Percentiles rank a stretch among this genome's conserved stretches.
These are phyloP conservation scores for Gaeumannomyces tritici DNA, from an alignment of 2,329 filamentous ascomycete species.

Conservation along the genomic window DNA sequence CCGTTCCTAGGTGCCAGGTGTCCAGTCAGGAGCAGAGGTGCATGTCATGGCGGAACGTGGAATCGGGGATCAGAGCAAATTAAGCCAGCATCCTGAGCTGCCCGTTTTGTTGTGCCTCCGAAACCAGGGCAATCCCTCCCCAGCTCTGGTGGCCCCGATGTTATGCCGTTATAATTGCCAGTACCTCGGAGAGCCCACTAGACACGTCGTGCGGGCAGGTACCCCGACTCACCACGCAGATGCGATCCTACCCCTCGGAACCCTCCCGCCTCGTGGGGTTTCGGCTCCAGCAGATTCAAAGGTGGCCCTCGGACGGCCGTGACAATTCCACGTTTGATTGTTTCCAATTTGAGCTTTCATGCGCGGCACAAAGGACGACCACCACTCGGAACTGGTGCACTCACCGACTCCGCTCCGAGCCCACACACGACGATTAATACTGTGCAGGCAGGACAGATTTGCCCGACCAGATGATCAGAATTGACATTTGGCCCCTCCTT, in stretches of 20 bases:
- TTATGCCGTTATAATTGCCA: neutral
- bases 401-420: neutral
- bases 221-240: neutral
- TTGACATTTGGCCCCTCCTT: neutral
- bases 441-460: neutral
- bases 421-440: neutral
- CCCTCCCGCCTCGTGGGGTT: neutral
- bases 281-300: neutral
- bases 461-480: neutral
- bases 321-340: neutral
- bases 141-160: neutral
- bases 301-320: neutral
- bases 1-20: too few species aligned
- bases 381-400: neutral
- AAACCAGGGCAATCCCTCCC: neutral
- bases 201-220: neutral
- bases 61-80: neutral
- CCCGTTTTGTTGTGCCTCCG: neutral
- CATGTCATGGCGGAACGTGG: too few species aligned
- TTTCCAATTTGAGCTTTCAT: constrained; percentile 1
- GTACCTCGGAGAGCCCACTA: neutral
- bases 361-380: neutral
- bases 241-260: neutral
- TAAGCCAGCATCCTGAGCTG: neutral
- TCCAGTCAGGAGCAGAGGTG: too few species aligned